Evolutionary conservation across 495 filamentous ascomycete species (phyloP).

Genomic region (Mytilinidion resinicola): DNA sequence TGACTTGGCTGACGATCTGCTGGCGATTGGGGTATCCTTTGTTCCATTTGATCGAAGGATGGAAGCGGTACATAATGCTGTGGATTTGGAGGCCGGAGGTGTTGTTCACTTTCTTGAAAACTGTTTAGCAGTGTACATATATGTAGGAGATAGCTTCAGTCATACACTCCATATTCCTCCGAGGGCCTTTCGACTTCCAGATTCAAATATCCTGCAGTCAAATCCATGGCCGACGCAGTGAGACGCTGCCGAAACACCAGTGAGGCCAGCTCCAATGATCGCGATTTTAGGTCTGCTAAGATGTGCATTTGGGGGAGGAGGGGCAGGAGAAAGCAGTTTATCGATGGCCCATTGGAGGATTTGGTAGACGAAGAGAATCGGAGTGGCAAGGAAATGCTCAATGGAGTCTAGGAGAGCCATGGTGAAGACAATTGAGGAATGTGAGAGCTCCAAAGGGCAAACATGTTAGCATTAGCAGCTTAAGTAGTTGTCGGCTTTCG

Average conservation of each 20-base stretch:
- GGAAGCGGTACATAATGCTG: conserved; percentile 83
- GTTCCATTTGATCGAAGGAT: conserved; percentile 69
- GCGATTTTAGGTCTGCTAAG: conserved; percentile 61
- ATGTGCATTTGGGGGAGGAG: conserved; percentile 51
- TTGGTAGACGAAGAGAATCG: conserved; percentile 56
- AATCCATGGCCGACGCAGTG: conserved; percentile 87
- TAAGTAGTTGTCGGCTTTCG: neutral
- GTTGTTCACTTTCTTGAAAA: conserved; percentile 64
- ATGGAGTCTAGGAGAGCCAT: conserved; percentile 11
- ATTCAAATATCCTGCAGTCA: conserved; percentile 73
- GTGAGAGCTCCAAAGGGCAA: neutral
- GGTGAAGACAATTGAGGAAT: conserved; percentile 1
- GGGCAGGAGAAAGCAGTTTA: conserved; percentile 61
- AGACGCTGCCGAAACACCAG: conserved; percentile 72
- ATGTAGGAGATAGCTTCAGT: conserved; percentile 4
- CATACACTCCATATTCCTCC: conserved; percentile 83
- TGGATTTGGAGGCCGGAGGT: conserved; percentile 79
- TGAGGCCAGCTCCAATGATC: conserved; percentile 78
- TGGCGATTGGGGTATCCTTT: conserved; percentile 66
- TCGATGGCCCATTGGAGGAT: conserved; percentile 60
- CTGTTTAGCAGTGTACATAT: neutral
- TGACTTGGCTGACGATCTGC: conserved; percentile 66
- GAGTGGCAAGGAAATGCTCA: conserved; percentile 23
- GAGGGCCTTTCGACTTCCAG: conserved; percentile 52
- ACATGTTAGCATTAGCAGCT: neutral